These are phyloP conservation scores for Blastomyces emzantsi DNA, from an alignment of 2,329 filamentous ascomycete genomes.

Conservation along the genomic window DNA sequence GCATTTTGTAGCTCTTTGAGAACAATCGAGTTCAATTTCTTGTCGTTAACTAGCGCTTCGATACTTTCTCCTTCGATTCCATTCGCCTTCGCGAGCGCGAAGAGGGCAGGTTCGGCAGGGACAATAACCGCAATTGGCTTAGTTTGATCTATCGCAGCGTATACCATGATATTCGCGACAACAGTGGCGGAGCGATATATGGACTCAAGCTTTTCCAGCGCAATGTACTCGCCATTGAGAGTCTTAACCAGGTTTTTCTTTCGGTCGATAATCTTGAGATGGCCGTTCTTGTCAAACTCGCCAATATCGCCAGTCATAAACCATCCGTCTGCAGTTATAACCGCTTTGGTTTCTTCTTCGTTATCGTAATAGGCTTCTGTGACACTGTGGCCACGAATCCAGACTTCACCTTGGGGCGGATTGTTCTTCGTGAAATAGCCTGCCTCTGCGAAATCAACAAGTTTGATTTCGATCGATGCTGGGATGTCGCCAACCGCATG, in stretches of 20 bases:
- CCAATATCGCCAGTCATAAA: constrained; percentile 97
- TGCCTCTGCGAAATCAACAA: constrained; percentile 85
- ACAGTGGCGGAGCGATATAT: constrained; percentile 55
- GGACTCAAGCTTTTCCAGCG: constrained; percentile 93
- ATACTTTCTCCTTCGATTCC: constrained; percentile 29
- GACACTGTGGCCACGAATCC: constrained; percentile 66
- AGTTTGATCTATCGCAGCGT: constrained; percentile 43
- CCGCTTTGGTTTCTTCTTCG: constrained; percentile 72
- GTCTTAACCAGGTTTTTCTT: constrained; percentile 99
- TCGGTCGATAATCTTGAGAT: constrained; percentile 81
- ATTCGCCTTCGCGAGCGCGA: constrained; percentile 49
- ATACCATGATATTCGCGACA: constrained; percentile 50
- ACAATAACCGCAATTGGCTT: constrained; percentile 52
- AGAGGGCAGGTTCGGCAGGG: constrained; percentile 55
- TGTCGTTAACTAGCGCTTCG: constrained; percentile 27
- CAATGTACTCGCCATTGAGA: constrained; percentile 85
- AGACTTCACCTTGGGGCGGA: constrained; percentile 83
- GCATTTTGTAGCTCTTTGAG: constrained; percentile 34
- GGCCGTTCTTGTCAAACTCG: constrained; percentile 71
- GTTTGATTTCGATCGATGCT: constrained; percentile 62
- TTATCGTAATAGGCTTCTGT: constrained; percentile 90
- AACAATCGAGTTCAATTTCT: constrained; percentile 34
- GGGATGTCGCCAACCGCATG: constrained; percentile 52
- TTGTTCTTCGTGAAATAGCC: constrained; percentile 83
- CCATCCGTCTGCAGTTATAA: constrained; percentile 78